Percentiles rank a stretch among this genome's conserved stretches.
Conservation (phyloP, 2,329 filamentous ascomycete species). For the Penicillium sp. region DNA sequence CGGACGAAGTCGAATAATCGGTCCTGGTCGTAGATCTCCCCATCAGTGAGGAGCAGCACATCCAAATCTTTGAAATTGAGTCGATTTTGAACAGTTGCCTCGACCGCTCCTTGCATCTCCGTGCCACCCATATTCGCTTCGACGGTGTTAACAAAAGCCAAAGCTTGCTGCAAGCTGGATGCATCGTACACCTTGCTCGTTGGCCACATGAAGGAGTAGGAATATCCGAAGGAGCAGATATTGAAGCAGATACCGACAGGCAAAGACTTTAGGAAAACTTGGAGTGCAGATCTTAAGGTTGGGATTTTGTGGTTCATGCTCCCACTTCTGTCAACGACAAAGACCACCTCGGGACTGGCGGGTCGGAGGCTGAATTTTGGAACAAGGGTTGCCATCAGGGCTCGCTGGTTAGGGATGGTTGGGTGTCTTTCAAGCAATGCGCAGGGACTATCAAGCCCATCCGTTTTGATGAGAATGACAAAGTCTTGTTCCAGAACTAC, state of each 20-base stretch:
- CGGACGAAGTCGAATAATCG: conserved; percentile 51
- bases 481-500: conserved; percentile 61
- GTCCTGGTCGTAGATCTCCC: conserved; percentile 52
- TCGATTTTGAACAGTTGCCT: conserved; percentile 48
- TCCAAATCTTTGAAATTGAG: conserved; percentile 50
- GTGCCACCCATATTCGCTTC: conserved; percentile 54
- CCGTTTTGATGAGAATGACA: conserved; percentile 61
- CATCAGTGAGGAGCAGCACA: conserved; percentile 58
- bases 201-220: conserved; percentile 48
- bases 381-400: conserved; percentile 68
- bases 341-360: conserved; percentile 63
- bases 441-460: conserved; percentile 58
- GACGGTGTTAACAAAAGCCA: conserved; percentile 45
- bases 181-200: conserved; percentile 49
- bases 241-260: conserved; percentile 57
- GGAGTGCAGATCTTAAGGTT: conserved; percentile 51
- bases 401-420: conserved; percentile 58
- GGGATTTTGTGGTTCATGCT: conserved; percentile 54
- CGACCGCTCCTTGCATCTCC: conserved; percentile 50
- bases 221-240: conserved; percentile 57
- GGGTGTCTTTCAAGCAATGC: conserved; percentile 67
- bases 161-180: conserved; percentile 45
- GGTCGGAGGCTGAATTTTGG: conserved; percentile 64
- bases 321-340: conserved; percentile 69
- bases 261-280: conserved; percentile 59